Base-by-base conservation (phyloP, 306 rosid species). In the Malus sylvestris region DNA sequence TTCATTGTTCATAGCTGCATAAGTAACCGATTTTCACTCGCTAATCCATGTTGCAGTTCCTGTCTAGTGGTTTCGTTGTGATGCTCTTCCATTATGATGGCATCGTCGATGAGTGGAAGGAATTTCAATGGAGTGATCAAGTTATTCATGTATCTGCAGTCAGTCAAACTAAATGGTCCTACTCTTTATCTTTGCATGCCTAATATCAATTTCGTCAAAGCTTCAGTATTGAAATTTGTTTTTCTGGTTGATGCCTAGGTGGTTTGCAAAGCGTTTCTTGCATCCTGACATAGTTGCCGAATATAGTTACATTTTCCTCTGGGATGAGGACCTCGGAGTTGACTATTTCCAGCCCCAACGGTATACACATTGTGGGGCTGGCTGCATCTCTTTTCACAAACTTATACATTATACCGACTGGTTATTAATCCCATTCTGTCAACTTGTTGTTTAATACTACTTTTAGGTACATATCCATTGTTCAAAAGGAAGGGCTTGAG, bases 271-370 rank as follows among this genome's bases (percentile, higher is more conserved):
- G 84, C 95, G 97, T 67, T 95, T 95, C 89, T 81, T 95, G 61
- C 99, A 95, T 82, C 99, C 99, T 10, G 97, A 95, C 83, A 88
- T 95, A 69, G 96, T 95, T 74, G 92, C 92, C 25, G 89, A 85
- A 55, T 95, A 95, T 81, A 69, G 78, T 72, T 90, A 95, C 81
- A 78, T 95, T 80, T 95, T 95, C 85, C 97, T 95, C 30, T 95
- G 99, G 99, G 99, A 95, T 53, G 99, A 95, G 81, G 99, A 95
- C 85, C 92, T 95, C 59, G 99, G 99, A 80, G 96, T 95, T 2
- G 91, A 95, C 12, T 2, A 81, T 83, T 95, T 95, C 86, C 66
- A 88, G 45, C 99, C 99, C 33, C 30, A 85, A 25, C 76, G 76
- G 99, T 92, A 88, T 16, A 16, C 18, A 51, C 55, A 51, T 51